phyloP scores from a whole-genome alignment of 2,329 filamentous ascomycete genomes.

The Dothideomycetes sp. region DNA sequence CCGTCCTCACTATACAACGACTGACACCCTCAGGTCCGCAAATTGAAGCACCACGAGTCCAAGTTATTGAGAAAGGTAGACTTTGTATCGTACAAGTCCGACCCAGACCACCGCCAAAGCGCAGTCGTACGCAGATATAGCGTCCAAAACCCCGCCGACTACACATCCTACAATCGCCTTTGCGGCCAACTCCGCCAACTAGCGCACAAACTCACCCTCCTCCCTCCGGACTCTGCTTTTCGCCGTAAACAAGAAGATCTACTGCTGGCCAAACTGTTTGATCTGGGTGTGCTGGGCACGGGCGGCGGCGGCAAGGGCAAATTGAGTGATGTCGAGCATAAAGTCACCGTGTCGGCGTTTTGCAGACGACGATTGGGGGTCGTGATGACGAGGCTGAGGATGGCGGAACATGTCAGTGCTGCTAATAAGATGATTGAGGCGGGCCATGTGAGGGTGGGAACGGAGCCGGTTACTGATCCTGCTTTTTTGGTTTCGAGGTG shows the following conservation, averaged over 20 bases:
- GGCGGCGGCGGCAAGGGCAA: slow-evolving; percentile 53
- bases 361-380: slow-evolving; percentile 75
- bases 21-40: slow-evolving; percentile 51
- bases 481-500: slow-evolving; percentile 71
- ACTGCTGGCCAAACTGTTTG: slow-evolving; percentile 81
- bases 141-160: slow-evolving; percentile 82
- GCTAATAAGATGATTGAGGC: slow-evolving; percentile 80
- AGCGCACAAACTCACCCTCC: slow-evolving; percentile 73
- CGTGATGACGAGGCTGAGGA: slow-evolving; percentile 78
- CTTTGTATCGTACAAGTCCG: slow-evolving; percentile 75
- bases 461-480: slow-evolving; percentile 79
- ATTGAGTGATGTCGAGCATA: slow-evolving; percentile 63
- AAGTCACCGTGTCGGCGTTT: slow-evolving; percentile 81
- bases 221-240: slow-evolving; percentile 66
- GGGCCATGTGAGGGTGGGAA: slow-evolving; percentile 84
- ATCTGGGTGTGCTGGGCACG: slow-evolving; percentile 75
- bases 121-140: slow-evolving; percentile 73
- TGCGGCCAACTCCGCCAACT: slow-evolving; percentile 69
- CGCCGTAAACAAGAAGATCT: slow-evolving; percentile 77
- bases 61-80: slow-evolving; percentile 88
- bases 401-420: slow-evolving; percentile 84
- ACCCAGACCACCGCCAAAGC: slow-evolving; percentile 62
- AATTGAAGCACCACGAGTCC: slow-evolving; percentile 94
- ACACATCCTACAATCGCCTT: slow-evolving; percentile 42
- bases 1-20: neutral